Evolutionary conservation across 345 rosid genomes (phyloP).

Genomic region (Hirschfeldia incana): DNA sequence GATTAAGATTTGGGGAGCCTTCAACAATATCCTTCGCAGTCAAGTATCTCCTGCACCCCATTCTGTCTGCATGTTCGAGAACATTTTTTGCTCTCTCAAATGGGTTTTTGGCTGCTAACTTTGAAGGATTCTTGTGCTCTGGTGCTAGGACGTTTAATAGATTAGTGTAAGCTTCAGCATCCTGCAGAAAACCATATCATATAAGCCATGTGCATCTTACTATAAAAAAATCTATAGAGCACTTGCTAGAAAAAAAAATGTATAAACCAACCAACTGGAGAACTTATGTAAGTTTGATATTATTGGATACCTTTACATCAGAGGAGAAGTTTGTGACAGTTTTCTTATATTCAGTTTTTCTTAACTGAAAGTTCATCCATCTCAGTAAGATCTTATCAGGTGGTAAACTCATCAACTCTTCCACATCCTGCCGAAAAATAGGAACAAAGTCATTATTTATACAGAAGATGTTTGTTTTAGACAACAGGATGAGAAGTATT

Average conservation of each 20-base stretch:
- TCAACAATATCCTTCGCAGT: slow-evolving; percentile 94
- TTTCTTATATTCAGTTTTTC: slow-evolving; percentile 76
- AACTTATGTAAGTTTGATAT: slow-evolving; percentile 14
- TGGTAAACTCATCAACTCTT: slow-evolving; percentile 97
- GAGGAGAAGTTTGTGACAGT: slow-evolving; percentile 86
- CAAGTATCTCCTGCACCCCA: slow-evolving; percentile 97
- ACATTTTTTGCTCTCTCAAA: slow-evolving; percentile 77
- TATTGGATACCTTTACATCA: slow-evolving; percentile 74
- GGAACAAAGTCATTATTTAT: neutral
- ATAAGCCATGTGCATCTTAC: slow-evolving; percentile 3
- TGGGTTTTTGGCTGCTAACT: slow-evolving; percentile 52
- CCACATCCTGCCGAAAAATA: slow-evolving; percentile 67
- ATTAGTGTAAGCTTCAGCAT: slow-evolving; percentile 95
- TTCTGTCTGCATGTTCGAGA: slow-evolving; percentile 95
- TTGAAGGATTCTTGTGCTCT: slow-evolving; percentile 70
- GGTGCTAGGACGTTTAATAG: slow-evolving; percentile 92
- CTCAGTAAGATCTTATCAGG: slow-evolving; percentile 94
- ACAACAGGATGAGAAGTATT: neutral
- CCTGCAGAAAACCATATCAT: slow-evolving; percentile 54
- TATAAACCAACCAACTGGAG: neutral
- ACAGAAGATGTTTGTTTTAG: neutral
- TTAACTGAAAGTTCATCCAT: slow-evolving; percentile 98
- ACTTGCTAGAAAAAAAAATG: neutral
- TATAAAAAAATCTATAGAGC: neutral
- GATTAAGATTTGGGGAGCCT: slow-evolving; percentile 96